Conservation (phyloP, 148 eudicot species). For the Rhododendron williamsianum region DNA sequence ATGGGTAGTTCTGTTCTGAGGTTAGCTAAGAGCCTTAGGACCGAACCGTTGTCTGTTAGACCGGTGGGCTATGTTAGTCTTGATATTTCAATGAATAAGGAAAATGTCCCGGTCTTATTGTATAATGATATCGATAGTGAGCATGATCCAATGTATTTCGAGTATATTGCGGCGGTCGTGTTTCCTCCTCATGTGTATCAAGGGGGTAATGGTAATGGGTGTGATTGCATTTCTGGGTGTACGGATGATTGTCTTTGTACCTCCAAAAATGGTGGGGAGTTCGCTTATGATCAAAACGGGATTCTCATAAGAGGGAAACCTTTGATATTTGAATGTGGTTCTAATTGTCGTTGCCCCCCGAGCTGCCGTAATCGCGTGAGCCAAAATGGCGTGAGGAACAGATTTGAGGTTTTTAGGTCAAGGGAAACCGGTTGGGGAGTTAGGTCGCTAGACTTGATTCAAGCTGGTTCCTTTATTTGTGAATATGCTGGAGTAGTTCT, state of each 20-base stretch:
- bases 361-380: constrained; percentile 79
- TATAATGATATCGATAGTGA: constrained; percentile 71
- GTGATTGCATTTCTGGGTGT: constrained; percentile 64
- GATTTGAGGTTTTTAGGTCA: constrained; percentile 82
- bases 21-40: constrained; percentile 51
- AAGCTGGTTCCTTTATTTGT: constrained; percentile 82
- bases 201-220: constrained; percentile 42
- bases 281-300: constrained; percentile 73
- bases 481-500: constrained; percentile 84
- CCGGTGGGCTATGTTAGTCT: constrained; percentile 63
- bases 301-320: constrained; percentile 81
- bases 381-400: constrained; percentile 63
- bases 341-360: constrained; percentile 66
- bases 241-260: constrained; percentile 52
- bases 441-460: constrained; percentile 75
- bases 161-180: constrained; percentile 51
- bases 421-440: constrained; percentile 85
- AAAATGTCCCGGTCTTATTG: constrained; percentile 54
- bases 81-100: constrained; percentile 69
- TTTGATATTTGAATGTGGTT: constrained; percentile 75
- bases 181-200: constrained; percentile 60
- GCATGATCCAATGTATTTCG: constrained; percentile 56
- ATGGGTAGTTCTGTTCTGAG: constrained; percentile 80
- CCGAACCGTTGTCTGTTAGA: constrained; percentile 44
- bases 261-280: constrained; percentile 74